phyloP scores from a whole-genome alignment of 2,329 filamentous ascomycete genomes.

The Amauroascus verrucosus region DNA sequence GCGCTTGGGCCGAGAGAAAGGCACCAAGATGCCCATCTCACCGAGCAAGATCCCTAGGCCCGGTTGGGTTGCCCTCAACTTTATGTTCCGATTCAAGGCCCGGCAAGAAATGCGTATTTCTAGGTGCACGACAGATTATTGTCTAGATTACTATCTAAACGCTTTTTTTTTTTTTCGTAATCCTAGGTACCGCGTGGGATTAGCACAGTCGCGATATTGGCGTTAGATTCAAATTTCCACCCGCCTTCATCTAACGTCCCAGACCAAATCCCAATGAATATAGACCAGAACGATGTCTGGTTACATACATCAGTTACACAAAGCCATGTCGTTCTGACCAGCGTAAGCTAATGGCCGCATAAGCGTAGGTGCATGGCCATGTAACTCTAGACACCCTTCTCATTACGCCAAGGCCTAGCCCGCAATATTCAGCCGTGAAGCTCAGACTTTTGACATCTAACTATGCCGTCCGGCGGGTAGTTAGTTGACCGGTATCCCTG shows the following conservation, averaged over 20 bases:
- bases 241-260: background rate
- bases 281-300: background rate
- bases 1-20: background rate
- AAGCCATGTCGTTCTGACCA: background rate
- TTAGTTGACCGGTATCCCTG: too few relatives aligned
- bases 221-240: background rate
- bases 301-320: background rate
- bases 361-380: background rate
- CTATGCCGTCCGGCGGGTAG: too few relatives aligned
- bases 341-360: background rate
- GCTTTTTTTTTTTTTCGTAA: too few relatives aligned
- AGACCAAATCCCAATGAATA: background rate
- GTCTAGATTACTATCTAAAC: too few relatives aligned
- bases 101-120: too few relatives aligned
- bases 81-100: too few relatives aligned
- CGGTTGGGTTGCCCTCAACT: background rate
- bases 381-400: too few relatives aligned
- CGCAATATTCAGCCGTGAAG: too few relatives aligned
- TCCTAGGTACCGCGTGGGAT: background rate
- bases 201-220: background rate
- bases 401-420: too few relatives aligned
- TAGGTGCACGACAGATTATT: too few relatives aligned
- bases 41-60: background rate
- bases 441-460: too few relatives aligned
- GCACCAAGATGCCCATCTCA: background rate